These are phyloP conservation scores for Leptodermis oblonga DNA, from an alignment of 257 asterid genomes.

Conservation along the genomic window DNA sequence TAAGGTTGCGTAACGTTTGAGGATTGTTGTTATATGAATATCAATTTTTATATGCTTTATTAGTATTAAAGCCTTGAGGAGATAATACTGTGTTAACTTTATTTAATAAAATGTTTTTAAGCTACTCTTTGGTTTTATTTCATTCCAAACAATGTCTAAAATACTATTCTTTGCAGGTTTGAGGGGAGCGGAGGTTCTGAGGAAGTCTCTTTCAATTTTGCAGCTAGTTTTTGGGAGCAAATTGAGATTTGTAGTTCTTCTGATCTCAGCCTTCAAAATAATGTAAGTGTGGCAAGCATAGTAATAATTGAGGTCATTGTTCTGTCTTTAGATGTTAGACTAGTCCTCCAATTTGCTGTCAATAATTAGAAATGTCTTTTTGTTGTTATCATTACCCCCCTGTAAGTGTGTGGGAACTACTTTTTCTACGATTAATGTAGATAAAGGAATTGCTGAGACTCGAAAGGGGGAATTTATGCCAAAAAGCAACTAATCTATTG, in stretches of 20 bases:
- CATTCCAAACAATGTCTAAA: slow-evolving; percentile 16
- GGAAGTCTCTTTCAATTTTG: slow-evolving; percentile 58
- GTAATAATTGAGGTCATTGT: neutral
- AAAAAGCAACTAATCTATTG: slow-evolving; percentile 9
- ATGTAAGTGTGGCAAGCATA: slow-evolving; percentile 34
- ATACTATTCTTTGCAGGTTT: slow-evolving; percentile 49
- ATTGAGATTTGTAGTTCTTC: slow-evolving; percentile 39
- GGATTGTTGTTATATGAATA: neutral
- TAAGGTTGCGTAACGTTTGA: neutral
- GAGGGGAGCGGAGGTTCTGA: slow-evolving; percentile 55
- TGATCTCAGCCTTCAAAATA: slow-evolving; percentile 31
- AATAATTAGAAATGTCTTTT: slow-evolving; percentile 2
- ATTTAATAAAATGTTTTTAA: too few species aligned
- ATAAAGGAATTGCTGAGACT: neutral
- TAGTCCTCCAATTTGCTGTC: neutral
- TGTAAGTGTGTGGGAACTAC: neutral
- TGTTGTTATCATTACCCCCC: neutral
- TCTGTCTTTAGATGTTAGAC: neutral
- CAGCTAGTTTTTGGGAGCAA: slow-evolving; percentile 55
- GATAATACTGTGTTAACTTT: too few species aligned
- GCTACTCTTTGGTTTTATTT: slow-evolving; percentile 18
- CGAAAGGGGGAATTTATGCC: neutral
- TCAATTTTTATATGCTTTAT: neutral
- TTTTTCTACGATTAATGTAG: neutral
- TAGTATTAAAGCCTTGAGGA: neutral